Evolutionary conservation across 2,329 filamentous ascomycete genomes (phyloP).

Genomic region (Verticillium nonalfalfae): DNA sequence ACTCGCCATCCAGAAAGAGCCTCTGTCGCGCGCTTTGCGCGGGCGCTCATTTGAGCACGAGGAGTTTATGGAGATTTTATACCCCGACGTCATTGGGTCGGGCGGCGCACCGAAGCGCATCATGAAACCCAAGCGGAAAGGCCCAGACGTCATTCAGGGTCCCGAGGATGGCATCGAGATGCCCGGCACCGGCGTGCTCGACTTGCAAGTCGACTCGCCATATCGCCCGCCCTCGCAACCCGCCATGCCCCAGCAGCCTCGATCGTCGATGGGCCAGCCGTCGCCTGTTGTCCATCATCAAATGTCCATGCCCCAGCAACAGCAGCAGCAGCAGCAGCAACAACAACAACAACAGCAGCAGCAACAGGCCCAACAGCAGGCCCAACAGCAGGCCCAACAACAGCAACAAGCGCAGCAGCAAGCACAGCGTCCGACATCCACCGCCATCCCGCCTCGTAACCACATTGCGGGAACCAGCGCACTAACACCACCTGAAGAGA

Average conservation of each 20-base stretch:
- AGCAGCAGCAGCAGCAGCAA: conserved; percentile 10
- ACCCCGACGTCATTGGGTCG: conserved; percentile 53
- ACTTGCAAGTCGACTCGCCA: conserved; percentile 30
- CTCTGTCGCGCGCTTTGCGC: conserved; percentile 48
- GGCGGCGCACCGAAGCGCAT: conserved; percentile 53
- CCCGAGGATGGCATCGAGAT: conserved; percentile 36
- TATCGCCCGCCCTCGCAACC: conserved; percentile 15
- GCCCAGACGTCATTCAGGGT: conserved; percentile 35
- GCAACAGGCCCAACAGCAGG: conserved; percentile 6
- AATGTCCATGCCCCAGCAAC: conserved; percentile 15
- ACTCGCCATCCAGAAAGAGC: conserved; percentile 41
- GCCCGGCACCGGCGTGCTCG: conserved; percentile 39
- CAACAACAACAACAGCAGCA: too few relatives aligned
- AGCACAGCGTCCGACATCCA: conserved; percentile 22
- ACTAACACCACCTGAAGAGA: conserved; percentile 51
- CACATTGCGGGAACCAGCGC: conserved; percentile 34
- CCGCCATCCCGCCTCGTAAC: conserved; percentile 29
- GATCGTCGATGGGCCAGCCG: conserved; percentile 21
- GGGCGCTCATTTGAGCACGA: conserved; percentile 55
- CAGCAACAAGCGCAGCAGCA: conserved; percentile 14
- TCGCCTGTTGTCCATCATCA: conserved; percentile 13
- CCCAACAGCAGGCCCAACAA: conserved; percentile 13
- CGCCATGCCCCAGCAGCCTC: conserved; percentile 14
- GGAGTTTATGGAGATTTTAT: conserved; percentile 54
- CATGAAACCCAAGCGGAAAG: conserved; percentile 46